A percentile compares a stretch with the other conserved stretches of the same genome.
Evolutionary conservation across 345 rosid species (phyloP).

Genomic region (Ailanthus altissimus): DNA sequence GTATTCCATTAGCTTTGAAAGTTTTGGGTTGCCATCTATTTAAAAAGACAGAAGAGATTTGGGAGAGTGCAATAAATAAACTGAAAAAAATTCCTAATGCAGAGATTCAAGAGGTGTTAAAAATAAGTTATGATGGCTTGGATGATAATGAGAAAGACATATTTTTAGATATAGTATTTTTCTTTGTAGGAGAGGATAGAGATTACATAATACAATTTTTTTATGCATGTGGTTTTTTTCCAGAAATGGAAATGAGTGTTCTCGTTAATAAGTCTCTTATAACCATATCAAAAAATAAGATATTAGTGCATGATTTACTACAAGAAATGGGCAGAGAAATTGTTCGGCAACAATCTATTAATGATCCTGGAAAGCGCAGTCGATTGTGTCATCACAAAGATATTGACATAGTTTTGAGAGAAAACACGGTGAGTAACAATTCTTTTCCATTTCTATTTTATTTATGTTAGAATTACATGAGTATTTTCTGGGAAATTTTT

Average conservation of each 20-base stretch:
- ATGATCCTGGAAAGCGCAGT: no score
- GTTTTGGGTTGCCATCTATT: neutral
- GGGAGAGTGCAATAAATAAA: constrained; percentile 10
- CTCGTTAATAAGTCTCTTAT: constrained; percentile 13
- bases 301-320: constrained; percentile 20
- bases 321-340: constrained; percentile 15
- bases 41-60: neutral
- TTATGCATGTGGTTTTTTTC: constrained; percentile 8
- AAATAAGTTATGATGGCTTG: constrained; percentile 19
- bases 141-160: constrained; percentile 7
- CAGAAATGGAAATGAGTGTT: neutral
- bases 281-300: neutral
- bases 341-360: neutral
- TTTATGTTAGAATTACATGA: no score
- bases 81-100: neutral
- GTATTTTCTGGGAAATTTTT: no score
- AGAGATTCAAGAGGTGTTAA: neutral
- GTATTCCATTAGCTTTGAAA: no score
- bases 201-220: neutral
- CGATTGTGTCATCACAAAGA: no score
- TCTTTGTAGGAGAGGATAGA: neutral
- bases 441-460: no score
- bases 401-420: no score
- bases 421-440: no score
- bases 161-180: constrained; percentile 22